Evolutionary conservation across 2,329 filamentous ascomycete species (phyloP).

Genomic region (Calonectria honghensis): DNA sequence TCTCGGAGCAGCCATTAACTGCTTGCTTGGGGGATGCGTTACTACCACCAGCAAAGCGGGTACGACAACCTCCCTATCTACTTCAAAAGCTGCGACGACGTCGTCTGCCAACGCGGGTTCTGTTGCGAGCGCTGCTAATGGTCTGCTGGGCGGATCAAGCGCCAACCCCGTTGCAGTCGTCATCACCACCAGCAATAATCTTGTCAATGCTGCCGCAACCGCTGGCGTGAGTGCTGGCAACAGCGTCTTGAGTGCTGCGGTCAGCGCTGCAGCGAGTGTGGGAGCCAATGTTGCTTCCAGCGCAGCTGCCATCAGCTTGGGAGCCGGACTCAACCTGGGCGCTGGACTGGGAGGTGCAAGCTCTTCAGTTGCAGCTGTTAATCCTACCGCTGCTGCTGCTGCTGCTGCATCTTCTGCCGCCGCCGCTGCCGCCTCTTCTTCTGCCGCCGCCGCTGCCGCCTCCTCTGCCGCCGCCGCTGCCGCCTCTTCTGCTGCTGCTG

Average conservation of each 20-base stretch:
- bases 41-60: neutral
- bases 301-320: neutral
- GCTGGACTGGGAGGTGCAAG: neutral
- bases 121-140: neutral
- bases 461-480: neutral
- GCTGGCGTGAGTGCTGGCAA: neutral
- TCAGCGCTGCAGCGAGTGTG: neutral
- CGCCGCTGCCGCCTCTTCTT: neutral
- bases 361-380: neutral
- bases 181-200: neutral
- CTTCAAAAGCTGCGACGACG: neutral
- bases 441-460: neutral
- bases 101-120: neutral
- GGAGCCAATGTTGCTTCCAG: neutral
- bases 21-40: neutral
- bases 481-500: neutral
- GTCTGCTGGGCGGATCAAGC: slow-evolving; percentile 8
- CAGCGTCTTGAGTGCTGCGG: neutral
- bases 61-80: neutral
- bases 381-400: too few relatives aligned
- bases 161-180: neutral
- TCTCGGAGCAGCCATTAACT: neutral
- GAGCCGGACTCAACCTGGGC: neutral
- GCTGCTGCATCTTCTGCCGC: neutral
- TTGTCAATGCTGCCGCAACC: neutral